phyloP scores from a whole-genome alignment of 2,329 filamentous ascomycete species.

The Xylogone sp. region DNA sequence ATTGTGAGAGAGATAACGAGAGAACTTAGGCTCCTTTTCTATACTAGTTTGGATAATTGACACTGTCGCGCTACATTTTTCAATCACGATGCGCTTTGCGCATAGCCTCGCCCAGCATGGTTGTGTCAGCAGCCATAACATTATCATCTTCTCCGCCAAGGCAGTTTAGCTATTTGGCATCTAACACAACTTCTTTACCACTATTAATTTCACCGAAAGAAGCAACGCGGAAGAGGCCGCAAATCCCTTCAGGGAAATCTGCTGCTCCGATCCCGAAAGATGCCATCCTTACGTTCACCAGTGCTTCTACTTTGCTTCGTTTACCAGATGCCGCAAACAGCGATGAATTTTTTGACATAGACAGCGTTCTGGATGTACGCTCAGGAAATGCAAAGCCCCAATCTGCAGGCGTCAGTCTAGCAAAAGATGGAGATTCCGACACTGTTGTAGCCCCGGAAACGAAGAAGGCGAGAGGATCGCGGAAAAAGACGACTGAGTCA shows the following conservation, averaged over 20 bases:
- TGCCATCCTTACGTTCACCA: slow-evolving; percentile 36
- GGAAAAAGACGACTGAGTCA: slow-evolving; percentile 15
- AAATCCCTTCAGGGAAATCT: slow-evolving; percentile 34
- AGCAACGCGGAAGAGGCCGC: slow-evolving; percentile 36
- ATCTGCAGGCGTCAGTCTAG: slow-evolving; percentile 3
- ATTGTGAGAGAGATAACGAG: no score
- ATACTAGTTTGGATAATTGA: slow-evolving; percentile 3
- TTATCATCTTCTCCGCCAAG: slow-evolving; percentile 20
- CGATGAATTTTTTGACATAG: neutral
- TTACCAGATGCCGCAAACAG: neutral
- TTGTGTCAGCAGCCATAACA: slow-evolving; percentile 31
- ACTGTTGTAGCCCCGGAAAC: slow-evolving; percentile 9
- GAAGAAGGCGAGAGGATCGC: slow-evolving; percentile 17
- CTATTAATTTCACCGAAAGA: slow-evolving; percentile 50
- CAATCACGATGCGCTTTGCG: slow-evolving; percentile 17
- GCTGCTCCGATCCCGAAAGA: slow-evolving; percentile 33
- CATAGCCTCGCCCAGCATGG: slow-evolving; percentile 30
- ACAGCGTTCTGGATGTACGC: neutral
- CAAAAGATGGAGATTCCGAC: slow-evolving; percentile 6
- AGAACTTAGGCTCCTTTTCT: no score
- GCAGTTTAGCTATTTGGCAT: slow-evolving; percentile 14
- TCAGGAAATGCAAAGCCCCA: neutral
- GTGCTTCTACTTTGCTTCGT: slow-evolving; percentile 31
- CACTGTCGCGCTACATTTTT: slow-evolving; percentile 19
- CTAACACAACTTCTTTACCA: slow-evolving; percentile 25